Evolutionary conservation across 495 filamentous ascomycete species (phyloP).

Genomic region (Neurospora sp.): DNA sequence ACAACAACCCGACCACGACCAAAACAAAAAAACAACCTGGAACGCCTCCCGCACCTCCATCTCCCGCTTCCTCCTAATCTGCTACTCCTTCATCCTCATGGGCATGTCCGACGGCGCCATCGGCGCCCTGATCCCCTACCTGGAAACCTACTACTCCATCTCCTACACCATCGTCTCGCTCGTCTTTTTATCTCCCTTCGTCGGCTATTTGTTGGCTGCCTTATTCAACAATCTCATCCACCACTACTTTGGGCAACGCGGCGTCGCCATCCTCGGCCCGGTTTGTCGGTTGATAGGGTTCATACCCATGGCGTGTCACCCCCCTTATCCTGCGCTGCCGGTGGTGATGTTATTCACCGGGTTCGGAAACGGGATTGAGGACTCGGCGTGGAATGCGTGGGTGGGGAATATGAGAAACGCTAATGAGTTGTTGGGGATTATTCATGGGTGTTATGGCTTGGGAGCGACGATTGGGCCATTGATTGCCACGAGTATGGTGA

Average conservation of each 20-base stretch:
- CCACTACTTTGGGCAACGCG: constrained; percentile 55
- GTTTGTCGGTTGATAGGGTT: constrained; percentile 57
- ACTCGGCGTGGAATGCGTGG: constrained; percentile 75
- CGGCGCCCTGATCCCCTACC: constrained; percentile 39
- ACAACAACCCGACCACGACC: not conserved
- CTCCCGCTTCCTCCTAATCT: constrained; percentile 53
- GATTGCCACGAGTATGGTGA: constrained; percentile 65
- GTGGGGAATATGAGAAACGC: constrained; percentile 59
- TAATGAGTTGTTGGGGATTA: constrained; percentile 59
- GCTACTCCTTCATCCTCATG: constrained; percentile 68
- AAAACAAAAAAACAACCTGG: constrained; percentile 35
- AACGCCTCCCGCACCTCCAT: constrained; percentile 59
- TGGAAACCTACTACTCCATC: constrained; percentile 59
- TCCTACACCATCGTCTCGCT: constrained; percentile 69
- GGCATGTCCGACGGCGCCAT: constrained; percentile 76
- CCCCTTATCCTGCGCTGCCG: constrained; percentile 68
- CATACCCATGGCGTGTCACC: constrained; percentile 56
- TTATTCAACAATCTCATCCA: constrained; percentile 55
- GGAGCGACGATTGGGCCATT: constrained; percentile 69
- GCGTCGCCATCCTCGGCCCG: constrained; percentile 60
- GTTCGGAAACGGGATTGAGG: constrained; percentile 59
- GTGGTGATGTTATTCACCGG: constrained; percentile 61
- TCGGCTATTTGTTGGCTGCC: constrained; percentile 72
- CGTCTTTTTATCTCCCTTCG: constrained; percentile 71
- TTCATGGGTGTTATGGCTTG: constrained; percentile 68